These are phyloP conservation scores for Sarocladium brachiariae DNA, from an alignment of 2,329 filamentous ascomycete genomes.

Conservation along the genomic window DNA sequence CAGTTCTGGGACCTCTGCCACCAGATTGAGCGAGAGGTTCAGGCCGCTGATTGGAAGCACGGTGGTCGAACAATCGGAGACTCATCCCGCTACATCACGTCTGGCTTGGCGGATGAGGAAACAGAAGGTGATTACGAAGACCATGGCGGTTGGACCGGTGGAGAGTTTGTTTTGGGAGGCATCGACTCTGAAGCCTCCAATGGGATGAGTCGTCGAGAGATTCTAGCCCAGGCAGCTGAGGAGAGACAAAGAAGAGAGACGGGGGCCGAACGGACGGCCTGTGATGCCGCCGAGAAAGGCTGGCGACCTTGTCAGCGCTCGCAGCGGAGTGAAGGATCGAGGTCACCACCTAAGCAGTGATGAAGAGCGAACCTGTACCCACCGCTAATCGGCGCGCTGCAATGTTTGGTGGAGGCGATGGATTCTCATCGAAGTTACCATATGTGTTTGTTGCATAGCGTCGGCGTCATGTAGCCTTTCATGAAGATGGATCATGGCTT, in stretches of 20 bases:
- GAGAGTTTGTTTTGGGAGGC: conserved; percentile 67
- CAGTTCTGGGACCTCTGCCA: conserved; percentile 87
- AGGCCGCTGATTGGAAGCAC: conserved; percentile 67
- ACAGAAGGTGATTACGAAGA: conserved; percentile 53
- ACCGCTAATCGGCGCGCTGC: too few relatives aligned
- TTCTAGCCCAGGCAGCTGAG: conserved; percentile 51
- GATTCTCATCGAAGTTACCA: too few relatives aligned
- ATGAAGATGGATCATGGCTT: background rate
- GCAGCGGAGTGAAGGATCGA: conserved; percentile 13
- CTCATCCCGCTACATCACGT: conserved; percentile 52
- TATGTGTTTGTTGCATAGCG: conserved; percentile 1
- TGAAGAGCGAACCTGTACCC: too few relatives aligned
- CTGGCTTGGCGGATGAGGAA: conserved; percentile 37
- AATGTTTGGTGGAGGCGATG: too few relatives aligned
- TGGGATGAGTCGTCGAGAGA: conserved; percentile 62
- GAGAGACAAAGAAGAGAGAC: conserved; percentile 28
- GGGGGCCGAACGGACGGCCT: conserved; percentile 25
- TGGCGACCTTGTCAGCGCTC: conserved; percentile 22
- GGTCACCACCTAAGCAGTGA: background rate
- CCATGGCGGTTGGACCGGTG: conserved; percentile 70
- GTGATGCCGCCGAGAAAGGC: conserved; percentile 22
- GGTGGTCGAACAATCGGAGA: conserved; percentile 62
- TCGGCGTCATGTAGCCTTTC: background rate
- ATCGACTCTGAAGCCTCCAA: conserved; percentile 36
- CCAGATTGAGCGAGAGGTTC: conserved; percentile 82